phyloP scores from a whole-genome alignment of 1,284 basidiomycete species.

The Fomitiporia mediterranea region DNA sequence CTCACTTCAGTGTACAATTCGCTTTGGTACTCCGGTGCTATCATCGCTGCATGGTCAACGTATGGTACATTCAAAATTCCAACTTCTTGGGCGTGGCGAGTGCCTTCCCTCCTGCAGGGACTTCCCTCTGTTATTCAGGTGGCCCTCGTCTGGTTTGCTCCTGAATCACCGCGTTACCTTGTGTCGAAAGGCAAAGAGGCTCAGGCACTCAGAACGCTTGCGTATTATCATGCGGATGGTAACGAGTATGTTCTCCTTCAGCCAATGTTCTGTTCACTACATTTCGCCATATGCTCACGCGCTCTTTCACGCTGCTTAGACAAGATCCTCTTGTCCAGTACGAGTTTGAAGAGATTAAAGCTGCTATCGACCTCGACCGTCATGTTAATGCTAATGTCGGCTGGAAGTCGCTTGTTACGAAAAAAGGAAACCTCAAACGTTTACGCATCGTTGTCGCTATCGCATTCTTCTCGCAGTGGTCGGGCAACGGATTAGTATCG shows the following conservation, averaged over 20 bases:
- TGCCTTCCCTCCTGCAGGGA: conserved; percentile 59
- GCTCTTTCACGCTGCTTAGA: conserved; percentile 24
- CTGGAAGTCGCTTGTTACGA: conserved; percentile 46
- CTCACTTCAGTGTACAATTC: conserved; percentile 53
- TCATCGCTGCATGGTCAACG: conserved; percentile 48
- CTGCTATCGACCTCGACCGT: conserved; percentile 46
- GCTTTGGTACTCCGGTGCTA: conserved; percentile 37
- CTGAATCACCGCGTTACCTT: conserved; percentile 59
- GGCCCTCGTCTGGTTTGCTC: conserved; percentile 48
- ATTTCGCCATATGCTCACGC: not conserved
- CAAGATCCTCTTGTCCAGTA: conserved; percentile 55
- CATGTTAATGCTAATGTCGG: conserved; percentile 39
- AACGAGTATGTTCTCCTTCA: conserved; percentile 35
- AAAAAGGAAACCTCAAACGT: conserved; percentile 49
- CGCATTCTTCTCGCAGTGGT: conserved; percentile 63
- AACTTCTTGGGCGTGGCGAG: conserved; percentile 52
- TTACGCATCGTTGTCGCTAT: conserved; percentile 53
- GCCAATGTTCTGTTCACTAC: not conserved
- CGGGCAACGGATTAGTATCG: conserved; percentile 55
- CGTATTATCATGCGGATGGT: conserved; percentile 52
- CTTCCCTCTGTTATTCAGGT: conserved; percentile 54
- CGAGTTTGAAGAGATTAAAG: conserved; percentile 59
- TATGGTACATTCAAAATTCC: conserved; percentile 53
- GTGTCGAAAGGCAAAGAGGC: conserved; percentile 46
- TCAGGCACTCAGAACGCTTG: conserved; percentile 44